Evolutionary conservation across 1,284 basidiomycete genomes (phyloP), one percentile per base, ranked within the genome.

Genomic region (Ganoderma meredithae): DNA sequence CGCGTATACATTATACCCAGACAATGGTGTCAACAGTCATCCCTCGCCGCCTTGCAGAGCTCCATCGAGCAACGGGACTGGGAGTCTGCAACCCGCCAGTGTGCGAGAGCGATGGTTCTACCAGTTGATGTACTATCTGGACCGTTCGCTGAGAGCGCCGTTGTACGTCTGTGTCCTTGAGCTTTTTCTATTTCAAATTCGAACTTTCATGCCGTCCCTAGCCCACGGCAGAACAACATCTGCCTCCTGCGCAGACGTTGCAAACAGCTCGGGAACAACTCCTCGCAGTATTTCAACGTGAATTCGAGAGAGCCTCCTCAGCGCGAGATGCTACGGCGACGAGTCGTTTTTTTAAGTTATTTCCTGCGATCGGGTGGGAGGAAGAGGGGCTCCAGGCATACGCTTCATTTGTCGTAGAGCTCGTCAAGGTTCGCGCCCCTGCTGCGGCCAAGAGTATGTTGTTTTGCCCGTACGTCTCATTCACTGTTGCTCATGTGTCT

Each of bases 341-440:
- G 1, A 97, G 92, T 72, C 89, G 97, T 7, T 99, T 95, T 82
- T 99, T 99, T 86, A 96, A 98, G 77, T 85, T 99, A 1, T 99
- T 99, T 81, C 97, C 98, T 1, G 91, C 91, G 1, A 95, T 99
- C 62, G 95, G 96, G 17, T 93, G 90, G 88, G 92, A 95, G 78
- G 83, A 86, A n/a, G 95, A 97, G 78, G 98, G 98, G 0, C 84
- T 99, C n/a, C 90, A 94, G 70, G 94, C 93, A 0, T 99, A 99
- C 81, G 94, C 95, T 0, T 87, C 91, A 19, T 99, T 99, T 80
- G 96, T 99, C 3, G 90, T 96, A 4, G 92, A 95, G 68, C 88
- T 99, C 56, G 95, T 99, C 63, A 89, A 92, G 65, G 87, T 91
- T 1, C 87, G 94, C 71, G 87, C 90, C 17, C 90, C 92, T 3